phyloP scores from a whole-genome alignment of 768 basidiomycete genomes.

The Mycena rebaudengoi region DNA sequence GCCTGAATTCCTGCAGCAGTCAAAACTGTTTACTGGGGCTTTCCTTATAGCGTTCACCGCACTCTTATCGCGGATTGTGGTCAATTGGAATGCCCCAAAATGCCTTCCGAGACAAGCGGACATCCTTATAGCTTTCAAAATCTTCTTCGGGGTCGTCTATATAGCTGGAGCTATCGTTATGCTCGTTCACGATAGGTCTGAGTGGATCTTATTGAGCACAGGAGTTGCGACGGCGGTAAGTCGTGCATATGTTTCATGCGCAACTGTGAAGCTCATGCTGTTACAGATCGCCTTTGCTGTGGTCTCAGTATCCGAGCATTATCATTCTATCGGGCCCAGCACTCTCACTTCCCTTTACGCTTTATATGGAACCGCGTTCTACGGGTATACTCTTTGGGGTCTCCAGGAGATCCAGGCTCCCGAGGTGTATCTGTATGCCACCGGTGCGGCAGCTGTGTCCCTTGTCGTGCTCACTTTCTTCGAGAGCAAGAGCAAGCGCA shows the following conservation, averaged over 20 bases:
- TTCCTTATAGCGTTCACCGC: not conserved
- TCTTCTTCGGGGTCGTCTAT: conserved; percentile 1
- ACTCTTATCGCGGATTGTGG: conserved; percentile 5
- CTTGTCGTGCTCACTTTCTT: conserved; percentile 5
- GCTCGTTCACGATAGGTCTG: not conserved
- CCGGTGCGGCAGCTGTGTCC: not conserved
- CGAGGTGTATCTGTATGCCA: not conserved
- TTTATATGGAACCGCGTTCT: not conserved
- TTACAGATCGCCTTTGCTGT: conserved; percentile 1
- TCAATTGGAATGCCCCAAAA: conserved; percentile 1
- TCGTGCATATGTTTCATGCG: not conserved
- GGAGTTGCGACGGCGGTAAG: conserved; percentile 8
- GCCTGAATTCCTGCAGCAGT: conserved; percentile 3
- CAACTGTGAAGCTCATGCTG: not conserved
- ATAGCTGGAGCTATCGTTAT: not conserved
- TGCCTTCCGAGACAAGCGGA: not conserved
- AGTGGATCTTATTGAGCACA: conserved; percentile 7
- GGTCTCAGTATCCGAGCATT: conserved; percentile 12
- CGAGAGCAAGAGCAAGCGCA: conserved; percentile 14
- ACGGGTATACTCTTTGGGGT: not conserved
- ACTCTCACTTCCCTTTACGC: conserved; percentile 7
- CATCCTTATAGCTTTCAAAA: conserved; percentile 2
- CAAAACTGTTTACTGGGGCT: conserved; percentile 4
- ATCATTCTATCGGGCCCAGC: conserved; percentile 14
- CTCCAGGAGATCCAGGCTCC: not conserved